Evolutionary conservation across 169 alveolate genomes (phyloP).

Genomic region (Amoebophrya sp.): DNA sequence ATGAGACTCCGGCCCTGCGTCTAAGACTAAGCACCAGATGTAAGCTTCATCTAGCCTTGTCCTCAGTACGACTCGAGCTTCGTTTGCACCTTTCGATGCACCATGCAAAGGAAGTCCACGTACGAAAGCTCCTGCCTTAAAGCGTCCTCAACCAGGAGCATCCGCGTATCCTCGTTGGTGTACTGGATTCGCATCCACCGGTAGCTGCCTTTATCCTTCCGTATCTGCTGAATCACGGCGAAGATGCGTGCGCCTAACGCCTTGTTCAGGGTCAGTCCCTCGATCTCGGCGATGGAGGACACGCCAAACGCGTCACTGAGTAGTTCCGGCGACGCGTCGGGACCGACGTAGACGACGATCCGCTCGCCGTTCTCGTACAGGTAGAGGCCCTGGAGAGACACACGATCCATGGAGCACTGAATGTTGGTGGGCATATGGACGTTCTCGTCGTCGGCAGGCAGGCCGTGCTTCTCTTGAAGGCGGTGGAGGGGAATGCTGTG

Average conservation of each 20-base stretch:
- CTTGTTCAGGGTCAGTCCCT: background rate
- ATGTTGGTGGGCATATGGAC: background rate
- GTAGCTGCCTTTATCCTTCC: background rate
- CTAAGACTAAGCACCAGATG: no score
- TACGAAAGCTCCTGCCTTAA: background rate
- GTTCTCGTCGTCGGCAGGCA: background rate
- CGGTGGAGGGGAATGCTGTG: background rate
- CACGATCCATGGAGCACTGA: slow-evolving; percentile 3
- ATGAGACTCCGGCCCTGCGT: no score
- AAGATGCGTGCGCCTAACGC: background rate
- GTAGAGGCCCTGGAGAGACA: background rate
- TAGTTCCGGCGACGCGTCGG: background rate
- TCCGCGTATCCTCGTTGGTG: background rate
- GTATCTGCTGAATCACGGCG: background rate
- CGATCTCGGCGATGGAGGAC: background rate
- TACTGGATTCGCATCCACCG: background rate
- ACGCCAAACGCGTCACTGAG: background rate
- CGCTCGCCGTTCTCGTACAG: background rate
- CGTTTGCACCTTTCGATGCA: background rate
- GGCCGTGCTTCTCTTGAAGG: background rate
- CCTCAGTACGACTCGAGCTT: background rate
- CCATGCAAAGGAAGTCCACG: background rate
- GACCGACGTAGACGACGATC: background rate
- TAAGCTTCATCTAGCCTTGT: no score
- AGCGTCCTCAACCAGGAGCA: background rate